phyloP scores from a whole-genome alignment of 768 basidiomycete genomes.

The Chlorophyllum brunneum region DNA sequence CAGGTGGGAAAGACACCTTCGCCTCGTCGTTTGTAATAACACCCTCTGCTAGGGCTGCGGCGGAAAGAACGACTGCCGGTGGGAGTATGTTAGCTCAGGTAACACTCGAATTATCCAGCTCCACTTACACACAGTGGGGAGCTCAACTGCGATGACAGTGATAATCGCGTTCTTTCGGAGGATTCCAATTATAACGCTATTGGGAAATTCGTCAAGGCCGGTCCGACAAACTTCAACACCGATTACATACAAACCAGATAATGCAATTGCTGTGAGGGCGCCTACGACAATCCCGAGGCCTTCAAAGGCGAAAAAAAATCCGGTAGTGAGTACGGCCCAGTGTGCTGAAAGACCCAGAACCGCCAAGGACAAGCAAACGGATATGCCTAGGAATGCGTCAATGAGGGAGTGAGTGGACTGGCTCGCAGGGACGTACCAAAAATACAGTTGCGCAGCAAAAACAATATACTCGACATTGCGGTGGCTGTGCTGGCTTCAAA shows the following conservation, averaged over 20 bases:
- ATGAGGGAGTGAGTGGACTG: too few relatives aligned
- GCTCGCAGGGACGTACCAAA: too few relatives aligned
- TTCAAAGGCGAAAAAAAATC: not conserved
- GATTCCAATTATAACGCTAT: not conserved
- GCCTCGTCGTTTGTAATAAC: not conserved
- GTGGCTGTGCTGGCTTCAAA: too few relatives aligned
- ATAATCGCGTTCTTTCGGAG: not conserved
- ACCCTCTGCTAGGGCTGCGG: not conserved
- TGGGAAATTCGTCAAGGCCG: not conserved
- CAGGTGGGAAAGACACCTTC: not conserved
- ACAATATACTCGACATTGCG: too few relatives aligned
- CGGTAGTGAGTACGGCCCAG: not conserved
- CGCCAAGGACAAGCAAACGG: not conserved
- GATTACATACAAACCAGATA: not conserved
- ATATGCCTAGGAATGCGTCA: not conserved
- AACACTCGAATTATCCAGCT: too few relatives aligned
- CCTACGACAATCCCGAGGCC: not conserved
- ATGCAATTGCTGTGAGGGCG: not conserved
- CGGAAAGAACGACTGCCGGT: not conserved
- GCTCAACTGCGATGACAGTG: conserved; percentile 3
- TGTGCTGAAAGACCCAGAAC: not conserved
- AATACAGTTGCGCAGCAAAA: too few relatives aligned
- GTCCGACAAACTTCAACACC: not conserved
- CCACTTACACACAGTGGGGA: not conserved
- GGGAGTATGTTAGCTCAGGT: too few relatives aligned